Evolutionary conservation across 768 basidiomycete species (phyloP).

Genomic region (Solioccasus polychromus): DNA sequence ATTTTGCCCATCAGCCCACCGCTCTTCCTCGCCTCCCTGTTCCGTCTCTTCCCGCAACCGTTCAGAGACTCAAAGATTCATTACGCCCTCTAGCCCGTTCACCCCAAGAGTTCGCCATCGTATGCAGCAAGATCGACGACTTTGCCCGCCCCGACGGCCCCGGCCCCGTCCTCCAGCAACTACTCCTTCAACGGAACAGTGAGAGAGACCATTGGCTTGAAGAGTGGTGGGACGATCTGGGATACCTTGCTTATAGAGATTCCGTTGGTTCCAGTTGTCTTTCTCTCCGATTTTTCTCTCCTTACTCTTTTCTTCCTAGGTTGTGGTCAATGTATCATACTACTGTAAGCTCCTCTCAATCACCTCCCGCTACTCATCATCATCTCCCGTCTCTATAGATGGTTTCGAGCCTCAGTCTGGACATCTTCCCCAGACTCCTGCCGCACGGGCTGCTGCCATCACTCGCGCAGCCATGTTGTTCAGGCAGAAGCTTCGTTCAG

Average conservation of each 20-base stretch:
- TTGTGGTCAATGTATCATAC: constrained; percentile 91
- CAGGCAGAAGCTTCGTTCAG: constrained; percentile 64
- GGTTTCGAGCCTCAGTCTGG: constrained; percentile 70
- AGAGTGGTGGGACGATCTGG: constrained; percentile 91
- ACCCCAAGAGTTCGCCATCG: constrained; percentile 52
- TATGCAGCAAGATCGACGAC: constrained; percentile 61
- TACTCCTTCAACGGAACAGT: constrained; percentile 54
- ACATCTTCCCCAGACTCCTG: constrained; percentile 55
- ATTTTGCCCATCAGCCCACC: constrained; percentile 61
- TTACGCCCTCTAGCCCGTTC: constrained; percentile 72
- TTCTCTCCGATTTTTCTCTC: neutral
- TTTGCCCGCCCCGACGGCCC: constrained; percentile 45
- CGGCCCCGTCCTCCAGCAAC: constrained; percentile 58
- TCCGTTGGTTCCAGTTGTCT: constrained; percentile 56
- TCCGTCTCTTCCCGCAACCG: constrained; percentile 61
- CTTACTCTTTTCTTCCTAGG: constrained; percentile 38
- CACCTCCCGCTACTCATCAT: constrained; percentile 1
- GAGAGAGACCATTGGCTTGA: constrained; percentile 80
- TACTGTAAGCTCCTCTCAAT: constrained; percentile 57
- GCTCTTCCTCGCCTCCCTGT: constrained; percentile 73
- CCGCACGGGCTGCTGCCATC: constrained; percentile 68
- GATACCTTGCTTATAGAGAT: constrained; percentile 83
- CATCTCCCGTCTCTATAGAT: constrained; percentile 43
- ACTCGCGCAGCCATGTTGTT: constrained; percentile 73
- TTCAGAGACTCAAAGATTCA: constrained; percentile 65